A percentile compares a stretch with the other conserved stretches of the same genome.
Conservation (phyloP, 257 asterid genomes). For the Plectranthus barbatus region DNA sequence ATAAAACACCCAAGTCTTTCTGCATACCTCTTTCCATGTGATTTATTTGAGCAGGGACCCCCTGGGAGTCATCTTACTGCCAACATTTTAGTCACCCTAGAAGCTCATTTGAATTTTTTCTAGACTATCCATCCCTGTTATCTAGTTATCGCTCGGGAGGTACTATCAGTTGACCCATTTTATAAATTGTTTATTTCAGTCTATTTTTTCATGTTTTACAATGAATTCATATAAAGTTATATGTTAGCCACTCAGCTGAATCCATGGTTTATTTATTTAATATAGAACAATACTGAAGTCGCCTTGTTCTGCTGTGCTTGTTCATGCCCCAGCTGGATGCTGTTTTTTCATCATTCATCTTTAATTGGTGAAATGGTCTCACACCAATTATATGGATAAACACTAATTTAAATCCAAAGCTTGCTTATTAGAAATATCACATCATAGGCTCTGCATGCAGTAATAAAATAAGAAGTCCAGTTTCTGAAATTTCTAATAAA, state of each 20-base stretch:
- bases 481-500: not conserved
- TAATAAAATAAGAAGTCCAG: not conserved
- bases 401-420: not conserved
- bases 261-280: not conserved
- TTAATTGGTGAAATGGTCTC: not conserved
- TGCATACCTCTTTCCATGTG: not conserved
- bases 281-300: not conserved
- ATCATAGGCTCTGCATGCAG: not conserved
- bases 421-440: not conserved
- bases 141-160: not conserved
- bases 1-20: not conserved
- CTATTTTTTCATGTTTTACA: not conserved
- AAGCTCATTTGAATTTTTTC: not conserved
- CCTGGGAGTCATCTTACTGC: not conserved
- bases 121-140: not conserved
- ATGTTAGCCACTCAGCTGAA: not conserved
- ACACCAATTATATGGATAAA: not conserved
- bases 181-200: no score
- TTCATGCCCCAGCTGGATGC: not conserved
- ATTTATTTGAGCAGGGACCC: not conserved
- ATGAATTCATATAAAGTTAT: not conserved
- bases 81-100: not conserved
- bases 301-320: no score
- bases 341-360: not conserved
- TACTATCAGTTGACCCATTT: no score